Conservation (phyloP, 306 rosid genomes). For the Dicorynia guianensis region DNA sequence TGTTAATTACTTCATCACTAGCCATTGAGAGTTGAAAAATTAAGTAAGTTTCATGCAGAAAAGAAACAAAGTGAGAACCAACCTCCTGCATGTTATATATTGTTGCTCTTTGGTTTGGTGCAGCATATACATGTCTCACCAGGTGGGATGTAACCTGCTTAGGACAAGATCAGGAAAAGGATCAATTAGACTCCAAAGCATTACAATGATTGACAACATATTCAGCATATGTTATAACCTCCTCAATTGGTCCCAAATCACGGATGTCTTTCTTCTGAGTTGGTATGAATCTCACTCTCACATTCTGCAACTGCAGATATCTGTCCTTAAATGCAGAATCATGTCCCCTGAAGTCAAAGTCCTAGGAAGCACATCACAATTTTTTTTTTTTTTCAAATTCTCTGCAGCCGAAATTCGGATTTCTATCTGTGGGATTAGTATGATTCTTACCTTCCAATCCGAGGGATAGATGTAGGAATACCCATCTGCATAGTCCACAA, state of each 20-base stretch:
- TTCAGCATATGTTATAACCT: slow-evolving; percentile 54
- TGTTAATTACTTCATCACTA: slow-evolving; percentile 1
- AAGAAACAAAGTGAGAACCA: slow-evolving; percentile 32
- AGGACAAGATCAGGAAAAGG: slow-evolving; percentile 30
- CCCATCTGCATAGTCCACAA: slow-evolving; percentile 84
- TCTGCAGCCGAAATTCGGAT: neutral
- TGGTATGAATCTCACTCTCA: slow-evolving; percentile 93
- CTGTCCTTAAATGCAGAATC: slow-evolving; percentile 97
- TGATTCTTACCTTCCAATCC: slow-evolving; percentile 86
- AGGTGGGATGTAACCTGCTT: slow-evolving; percentile 63
- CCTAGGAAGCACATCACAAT: slow-evolving; percentile 55
- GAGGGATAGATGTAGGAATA: slow-evolving; percentile 85
- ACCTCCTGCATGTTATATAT: slow-evolving; percentile 89
- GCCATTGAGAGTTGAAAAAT: slow-evolving; percentile 13
- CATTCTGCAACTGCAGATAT: slow-evolving; percentile 80
- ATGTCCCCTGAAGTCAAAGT: slow-evolving; percentile 90
- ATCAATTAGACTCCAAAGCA: slow-evolving; percentile 13
- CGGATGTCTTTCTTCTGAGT: slow-evolving; percentile 81
- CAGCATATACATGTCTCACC: slow-evolving; percentile 80
- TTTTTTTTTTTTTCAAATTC: neutral
- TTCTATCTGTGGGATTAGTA: slow-evolving; percentile 7
- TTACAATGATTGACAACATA: neutral
- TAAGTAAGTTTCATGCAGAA: neutral
- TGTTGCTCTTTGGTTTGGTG: slow-evolving; percentile 81
- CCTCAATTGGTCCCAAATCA: slow-evolving; percentile 90